These are phyloP conservation scores for Farysia itapuensis DNA, from an alignment of 1,284 basidiomycete species.

Conservation along the genomic window DNA sequence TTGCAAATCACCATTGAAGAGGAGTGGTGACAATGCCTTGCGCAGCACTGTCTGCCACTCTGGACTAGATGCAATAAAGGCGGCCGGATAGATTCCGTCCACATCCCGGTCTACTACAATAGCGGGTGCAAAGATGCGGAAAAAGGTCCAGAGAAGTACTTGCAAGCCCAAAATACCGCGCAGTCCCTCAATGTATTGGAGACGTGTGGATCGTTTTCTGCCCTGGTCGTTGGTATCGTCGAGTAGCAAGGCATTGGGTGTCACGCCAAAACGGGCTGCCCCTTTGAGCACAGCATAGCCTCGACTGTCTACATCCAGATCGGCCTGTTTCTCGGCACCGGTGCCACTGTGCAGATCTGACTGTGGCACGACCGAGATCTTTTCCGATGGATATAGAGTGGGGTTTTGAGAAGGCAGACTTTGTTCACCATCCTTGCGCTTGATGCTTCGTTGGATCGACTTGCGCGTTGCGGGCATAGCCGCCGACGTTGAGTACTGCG, in stretches of 20 bases:
- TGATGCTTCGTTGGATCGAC: slow-evolving; percentile 11
- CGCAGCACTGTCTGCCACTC: slow-evolving; percentile 36
- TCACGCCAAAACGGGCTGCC: slow-evolving; percentile 19
- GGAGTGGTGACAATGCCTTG: slow-evolving; percentile 35
- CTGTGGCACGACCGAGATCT: slow-evolving; percentile 6
- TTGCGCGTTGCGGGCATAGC: slow-evolving; percentile 35
- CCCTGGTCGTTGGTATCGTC: slow-evolving; percentile 29
- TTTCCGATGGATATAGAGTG: slow-evolving; percentile 1
- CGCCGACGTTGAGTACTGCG: slow-evolving; percentile 23
- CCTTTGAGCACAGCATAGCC: slow-evolving; percentile 25
- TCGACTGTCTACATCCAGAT: slow-evolving; percentile 6
- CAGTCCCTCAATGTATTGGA: slow-evolving; percentile 34
- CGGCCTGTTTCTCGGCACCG: slow-evolving; percentile 3
- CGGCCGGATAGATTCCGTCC: slow-evolving; percentile 33
- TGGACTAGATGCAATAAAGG: slow-evolving; percentile 10
- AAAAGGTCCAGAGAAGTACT: slow-evolving; percentile 44
- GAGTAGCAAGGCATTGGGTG: slow-evolving; percentile 6
- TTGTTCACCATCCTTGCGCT: background rate
- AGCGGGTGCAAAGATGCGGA: slow-evolving; percentile 48
- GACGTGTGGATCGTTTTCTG: slow-evolving; percentile 4
- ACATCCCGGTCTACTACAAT: slow-evolving; percentile 34
- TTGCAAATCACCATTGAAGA: slow-evolving; percentile 45
- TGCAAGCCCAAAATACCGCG: slow-evolving; percentile 41
- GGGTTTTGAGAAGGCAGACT: background rate
- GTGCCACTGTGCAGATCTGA: too few relatives aligned